Conservation (phyloP, 1,284 basidiomycete species). For the Moesziomyces parantarcticus region DNA sequence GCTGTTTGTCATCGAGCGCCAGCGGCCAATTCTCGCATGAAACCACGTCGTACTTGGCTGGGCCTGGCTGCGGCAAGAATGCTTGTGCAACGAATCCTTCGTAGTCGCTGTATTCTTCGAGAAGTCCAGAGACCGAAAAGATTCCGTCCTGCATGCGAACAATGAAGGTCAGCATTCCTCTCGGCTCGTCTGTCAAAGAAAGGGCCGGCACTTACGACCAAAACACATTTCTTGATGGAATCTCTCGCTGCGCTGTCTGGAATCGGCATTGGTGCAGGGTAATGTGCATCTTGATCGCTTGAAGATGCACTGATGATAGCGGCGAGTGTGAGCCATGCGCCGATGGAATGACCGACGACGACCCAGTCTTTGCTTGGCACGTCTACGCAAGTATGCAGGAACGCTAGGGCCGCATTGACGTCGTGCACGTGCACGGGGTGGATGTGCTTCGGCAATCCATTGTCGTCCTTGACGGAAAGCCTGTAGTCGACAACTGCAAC, state of each 20-base stretch:
- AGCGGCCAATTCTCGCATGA: conserved; percentile 36
- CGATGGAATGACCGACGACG: conserved; percentile 46
- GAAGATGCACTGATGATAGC: conserved; percentile 13
- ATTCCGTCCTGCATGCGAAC: conserved; percentile 31
- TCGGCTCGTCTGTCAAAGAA: background rate
- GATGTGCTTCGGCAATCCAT: conserved; percentile 8
- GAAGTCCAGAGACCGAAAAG: conserved; percentile 22
- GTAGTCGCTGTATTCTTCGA: conserved; percentile 44
- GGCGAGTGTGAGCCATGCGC: conserved; percentile 38
- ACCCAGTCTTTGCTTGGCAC: conserved; percentile 18
- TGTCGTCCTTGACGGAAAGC: conserved; percentile 31
- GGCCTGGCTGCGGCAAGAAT: conserved; percentile 29
- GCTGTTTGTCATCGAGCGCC: conserved; percentile 15
- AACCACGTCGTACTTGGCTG: conserved; percentile 31
- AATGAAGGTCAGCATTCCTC: background rate
- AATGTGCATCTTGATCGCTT: background rate
- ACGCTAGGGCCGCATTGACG: conserved; percentile 28
- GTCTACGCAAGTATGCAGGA: conserved; percentile 14
- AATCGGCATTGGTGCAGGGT: conserved; percentile 21
- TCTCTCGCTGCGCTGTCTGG: conserved; percentile 5
- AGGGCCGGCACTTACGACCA: conserved; percentile 30
- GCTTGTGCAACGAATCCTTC: conserved; percentile 46
- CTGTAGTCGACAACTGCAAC: conserved; percentile 48
- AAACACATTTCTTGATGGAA: conserved; percentile 25
- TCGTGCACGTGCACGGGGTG: conserved; percentile 42